Percentiles rank a stretch among this genome's conserved stretches.
Conservation (phyloP, 2,329 filamentous ascomycete genomes). For the Penicillium sclerotigenum region DNA sequence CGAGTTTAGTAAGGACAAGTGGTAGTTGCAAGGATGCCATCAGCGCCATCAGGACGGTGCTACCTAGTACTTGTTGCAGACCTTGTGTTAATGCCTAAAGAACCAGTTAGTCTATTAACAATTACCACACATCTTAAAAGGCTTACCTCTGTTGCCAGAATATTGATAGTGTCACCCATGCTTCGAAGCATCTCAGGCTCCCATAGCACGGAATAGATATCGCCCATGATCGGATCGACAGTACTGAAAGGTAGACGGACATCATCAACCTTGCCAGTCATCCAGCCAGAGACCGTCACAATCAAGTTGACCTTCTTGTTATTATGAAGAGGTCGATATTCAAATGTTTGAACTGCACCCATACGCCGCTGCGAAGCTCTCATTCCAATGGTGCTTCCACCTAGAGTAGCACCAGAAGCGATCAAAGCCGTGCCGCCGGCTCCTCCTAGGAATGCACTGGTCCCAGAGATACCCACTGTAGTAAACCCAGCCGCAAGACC, state of each 20-base stretch:
- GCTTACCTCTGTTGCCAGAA: slow-evolving; percentile 87
- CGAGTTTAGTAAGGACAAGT: slow-evolving; percentile 84
- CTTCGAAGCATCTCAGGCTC: slow-evolving; percentile 96
- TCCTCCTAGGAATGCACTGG: slow-evolving; percentile 82
- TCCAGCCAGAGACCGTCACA: slow-evolving; percentile 93
- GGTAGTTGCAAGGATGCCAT: slow-evolving; percentile 95
- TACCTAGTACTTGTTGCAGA: slow-evolving; percentile 89
- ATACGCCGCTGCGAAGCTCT: slow-evolving; percentile 83
- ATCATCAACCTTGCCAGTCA: slow-evolving; percentile 96
- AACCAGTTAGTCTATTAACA: slow-evolving; percentile 25
- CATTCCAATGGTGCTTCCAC: slow-evolving; percentile 80
- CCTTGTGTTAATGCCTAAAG: slow-evolving; percentile 85
- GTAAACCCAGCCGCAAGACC: slow-evolving; percentile 93
- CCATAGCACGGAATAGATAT: slow-evolving; percentile 95
- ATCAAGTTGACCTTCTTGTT: slow-evolving; percentile 97
- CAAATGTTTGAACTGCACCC: slow-evolving; percentile 90
- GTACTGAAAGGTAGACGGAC: slow-evolving; percentile 94
- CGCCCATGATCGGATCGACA: slow-evolving; percentile 95
- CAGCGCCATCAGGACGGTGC: slow-evolving; percentile 78
- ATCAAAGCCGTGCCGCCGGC: slow-evolving; percentile 92
- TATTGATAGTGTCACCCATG: slow-evolving; percentile 98
- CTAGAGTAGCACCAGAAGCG: slow-evolving; percentile 80
- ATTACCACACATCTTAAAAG: neutral
- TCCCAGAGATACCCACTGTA: slow-evolving; percentile 88
- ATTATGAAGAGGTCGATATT: slow-evolving; percentile 94